phyloP scores from a whole-genome alignment of 768 basidiomycete species.

The Boletus tomentosulus region DNA sequence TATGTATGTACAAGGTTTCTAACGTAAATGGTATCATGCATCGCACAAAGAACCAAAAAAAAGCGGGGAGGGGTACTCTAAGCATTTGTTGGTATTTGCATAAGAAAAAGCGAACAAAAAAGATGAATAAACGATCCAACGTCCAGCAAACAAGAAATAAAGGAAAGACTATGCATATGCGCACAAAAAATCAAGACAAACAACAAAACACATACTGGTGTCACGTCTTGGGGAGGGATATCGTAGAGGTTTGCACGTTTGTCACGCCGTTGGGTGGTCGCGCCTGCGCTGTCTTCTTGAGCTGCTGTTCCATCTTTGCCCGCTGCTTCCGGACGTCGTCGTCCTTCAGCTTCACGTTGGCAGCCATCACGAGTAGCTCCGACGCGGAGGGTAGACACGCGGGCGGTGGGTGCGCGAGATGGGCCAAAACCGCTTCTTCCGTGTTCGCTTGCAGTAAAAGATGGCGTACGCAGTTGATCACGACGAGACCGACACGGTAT shows the following conservation, averaged over 20 bases:
- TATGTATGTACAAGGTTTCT: neutral
- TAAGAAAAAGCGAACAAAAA: neutral
- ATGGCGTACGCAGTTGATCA: constrained; percentile 58
- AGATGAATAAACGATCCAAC: too few relatives aligned
- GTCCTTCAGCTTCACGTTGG: constrained; percentile 71
- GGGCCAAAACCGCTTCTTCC: constrained; percentile 43
- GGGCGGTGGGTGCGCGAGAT: constrained; percentile 49
- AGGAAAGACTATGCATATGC: too few relatives aligned
- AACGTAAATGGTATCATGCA: neutral
- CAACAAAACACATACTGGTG: neutral
- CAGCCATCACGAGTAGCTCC: constrained; percentile 57
- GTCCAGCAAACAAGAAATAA: neutral
- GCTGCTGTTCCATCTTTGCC: constrained; percentile 68
- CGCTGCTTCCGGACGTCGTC: constrained; percentile 76
- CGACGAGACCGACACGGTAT: constrained; percentile 66
- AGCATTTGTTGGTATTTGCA: constrained; percentile 13
- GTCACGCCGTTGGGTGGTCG: constrained; percentile 30
- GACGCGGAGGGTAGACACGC: constrained; percentile 54
- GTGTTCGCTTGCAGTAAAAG: constrained; percentile 49
- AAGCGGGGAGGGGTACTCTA: constrained; percentile 16
- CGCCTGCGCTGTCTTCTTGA: constrained; percentile 52
- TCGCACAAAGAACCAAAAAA: neutral
- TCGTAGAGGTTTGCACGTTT: constrained; percentile 23
- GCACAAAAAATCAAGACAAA: neutral
- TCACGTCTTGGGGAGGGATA: constrained; percentile 28